These are phyloP conservation scores for Chlorella sorokiniana DNA, from an alignment of 139 green algal species.

Conservation along the genomic window DNA sequence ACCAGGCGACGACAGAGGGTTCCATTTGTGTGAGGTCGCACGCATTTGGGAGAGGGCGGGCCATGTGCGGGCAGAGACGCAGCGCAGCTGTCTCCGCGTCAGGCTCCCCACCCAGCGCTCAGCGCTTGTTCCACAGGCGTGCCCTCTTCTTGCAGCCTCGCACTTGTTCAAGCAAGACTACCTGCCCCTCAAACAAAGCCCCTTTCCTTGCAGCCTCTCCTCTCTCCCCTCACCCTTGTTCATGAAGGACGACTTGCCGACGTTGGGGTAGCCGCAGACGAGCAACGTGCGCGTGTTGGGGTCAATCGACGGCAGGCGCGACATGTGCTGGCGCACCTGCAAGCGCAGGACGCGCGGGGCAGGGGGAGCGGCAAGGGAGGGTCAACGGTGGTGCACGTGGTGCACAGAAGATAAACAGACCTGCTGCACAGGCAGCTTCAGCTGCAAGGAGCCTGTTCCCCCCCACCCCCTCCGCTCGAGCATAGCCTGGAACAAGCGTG, in stretches of 20 bases:
- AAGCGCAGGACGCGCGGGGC: not conserved
- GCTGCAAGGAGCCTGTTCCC: too few relatives aligned
- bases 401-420: not conserved
- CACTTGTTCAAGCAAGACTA: not conserved
- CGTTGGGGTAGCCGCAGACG: conserved; percentile 98
- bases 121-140: too few relatives aligned
- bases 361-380: not conserved
- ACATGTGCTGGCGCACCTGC: conserved; percentile 98
- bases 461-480: not conserved
- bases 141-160: too few relatives aligned
- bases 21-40: too few relatives aligned
- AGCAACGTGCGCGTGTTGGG: conserved; percentile 96
- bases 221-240: conserved; percentile 78
- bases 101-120: too few relatives aligned
- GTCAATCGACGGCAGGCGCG: conserved; percentile 96
- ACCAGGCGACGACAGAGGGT: too few relatives aligned
- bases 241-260: conserved; percentile 98
- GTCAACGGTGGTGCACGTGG: not conserved
- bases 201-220: not conserved
- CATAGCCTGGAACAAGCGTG: not conserved
- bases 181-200: too few relatives aligned
- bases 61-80: not conserved
- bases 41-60: not conserved
- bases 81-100: not conserved
- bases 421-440: too few relatives aligned